Evolutionary conservation across 805 yeast species (phyloP), one percentile per base, ranked within the genome.

Genomic region (Starmerella floricola): DNA sequence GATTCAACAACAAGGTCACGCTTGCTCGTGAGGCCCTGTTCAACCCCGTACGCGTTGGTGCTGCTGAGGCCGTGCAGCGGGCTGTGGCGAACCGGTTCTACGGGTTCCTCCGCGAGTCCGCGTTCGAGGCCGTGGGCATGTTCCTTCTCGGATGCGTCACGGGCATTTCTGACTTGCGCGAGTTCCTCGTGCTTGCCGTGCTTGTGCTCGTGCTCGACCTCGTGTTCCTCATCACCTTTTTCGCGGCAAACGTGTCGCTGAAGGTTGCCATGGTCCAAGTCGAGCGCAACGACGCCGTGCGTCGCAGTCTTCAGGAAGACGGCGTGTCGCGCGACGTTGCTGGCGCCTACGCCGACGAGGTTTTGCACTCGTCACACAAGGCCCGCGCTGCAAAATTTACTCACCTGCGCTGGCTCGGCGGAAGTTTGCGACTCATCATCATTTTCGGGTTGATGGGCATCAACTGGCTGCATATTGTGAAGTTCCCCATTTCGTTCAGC

Each of bases 181-280:
- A 79, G 64, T 88, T 91, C 59, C 82, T 93, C 58, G 68, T 81
- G 39, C 66, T 88, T 49, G 69, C 83, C 44, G 73, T 84, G 8
- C 67, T 79, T 52, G 76, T 85, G 42, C 62, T 88, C 54, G 61
- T 73, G 3, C 77, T 72, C 51, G 97, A 88, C 61, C 65, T 80
- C 42, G 48, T 83, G 31, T 69, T 83, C 58, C 75, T 84, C 17
- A 74, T 75, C 55, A 83, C 95, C 1, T 86, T 86, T 60, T 87
- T 72, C 60, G 68, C 93, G 12, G 86, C 95, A 3, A 73, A 84
- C 41, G 71, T 88, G 51, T 77, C 94, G 2, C 70, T 88, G 60
- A 88, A 88, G 63, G 76, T 88, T 35, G 95, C 91, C 62, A 84
- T 88, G 60, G 76, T 76, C 58, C 69, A 82, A 46, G 91, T 91